Evolutionary conservation across 139 green algal species (phyloP), one percentile per base, ranked within the genome.

Genomic region (Tetradesmus lagerheimii): DNA sequence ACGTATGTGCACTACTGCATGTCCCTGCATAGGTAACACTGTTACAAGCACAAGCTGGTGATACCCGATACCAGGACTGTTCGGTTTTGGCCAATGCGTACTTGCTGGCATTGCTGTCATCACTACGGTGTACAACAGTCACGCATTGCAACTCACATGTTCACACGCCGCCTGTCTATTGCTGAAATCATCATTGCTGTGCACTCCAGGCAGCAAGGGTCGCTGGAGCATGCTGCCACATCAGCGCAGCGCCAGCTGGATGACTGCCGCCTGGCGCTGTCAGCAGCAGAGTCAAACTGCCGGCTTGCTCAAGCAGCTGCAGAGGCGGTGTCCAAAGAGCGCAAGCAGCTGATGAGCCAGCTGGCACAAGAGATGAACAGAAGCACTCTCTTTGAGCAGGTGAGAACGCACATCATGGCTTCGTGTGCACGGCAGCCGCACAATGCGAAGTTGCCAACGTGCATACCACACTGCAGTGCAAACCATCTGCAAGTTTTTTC

Each of bases 321-420:
- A 27, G 64, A 80, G 37, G 83, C 83, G n/a, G 38, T 80, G n/a
- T 34, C 27, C 37, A 62, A 39, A 15, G 83, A 88, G 38, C 62
- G 38, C 16, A 39, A 41, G 27, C 34, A n/a, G 37, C 34, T 80
- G 35, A 62, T 92, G 79, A 45, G 64, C 31, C 78, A 92, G 27
- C 31, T 90, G 64, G 35, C 78, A 64, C 83, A 88, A 25, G 64
- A 88, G 64, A 27, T 88, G 83, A 80, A 80, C 37, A 80, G 31
- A 62, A 64, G 38, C 25, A 43, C 37, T 2, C 31, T 88, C 12
- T 50, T 88, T 20, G 83, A 88, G 34, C 64, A 88, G 83, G 83
- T 88, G 83, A 38, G 53, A 0, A 31, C 4, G 57, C 57, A 71
- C 16, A 71, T 29, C 57, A 3, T 16, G 57, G 16, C 27, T 77